These are phyloP conservation scores for Symmetrospora coprosmae DNA, from an alignment of 768 basidiomycete genomes.

Conservation along the genomic window DNA sequence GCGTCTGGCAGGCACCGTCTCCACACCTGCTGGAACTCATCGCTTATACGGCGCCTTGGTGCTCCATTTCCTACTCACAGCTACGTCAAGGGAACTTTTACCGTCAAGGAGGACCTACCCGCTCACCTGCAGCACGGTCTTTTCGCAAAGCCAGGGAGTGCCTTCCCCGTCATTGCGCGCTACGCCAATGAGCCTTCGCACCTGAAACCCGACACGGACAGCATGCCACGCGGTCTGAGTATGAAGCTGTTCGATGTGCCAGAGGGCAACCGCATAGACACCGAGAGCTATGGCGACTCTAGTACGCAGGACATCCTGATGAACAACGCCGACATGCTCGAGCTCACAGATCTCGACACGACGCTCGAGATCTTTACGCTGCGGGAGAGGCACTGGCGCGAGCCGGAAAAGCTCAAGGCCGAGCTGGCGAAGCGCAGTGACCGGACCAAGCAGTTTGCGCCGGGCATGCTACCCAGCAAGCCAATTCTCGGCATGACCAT, in stretches of 20 bases:
- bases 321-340: slow-evolving; percentile 24
- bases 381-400: slow-evolving; percentile 16
- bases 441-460: slow-evolving; percentile 15
- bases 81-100: slow-evolving; percentile 19
- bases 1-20: no score
- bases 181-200: slow-evolving; percentile 24
- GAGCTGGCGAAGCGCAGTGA: slow-evolving; percentile 13
- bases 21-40: no score
- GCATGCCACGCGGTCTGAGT: slow-evolving; percentile 14
- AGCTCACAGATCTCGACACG: slow-evolving; percentile 24
- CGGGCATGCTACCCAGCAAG: slow-evolving; percentile 2
- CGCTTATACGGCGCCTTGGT: no score
- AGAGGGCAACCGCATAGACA: slow-evolving; percentile 1
- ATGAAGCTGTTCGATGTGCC: slow-evolving; percentile 21
- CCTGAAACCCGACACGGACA: slow-evolving; percentile 6
- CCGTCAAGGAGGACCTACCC: slow-evolving; percentile 21
- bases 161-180: slow-evolving; percentile 10
- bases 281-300: neutral
- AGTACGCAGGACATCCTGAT: slow-evolving; percentile 21
- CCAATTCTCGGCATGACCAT: slow-evolving; percentile 20
- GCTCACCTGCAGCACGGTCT: slow-evolving; percentile 19
- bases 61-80: no score
- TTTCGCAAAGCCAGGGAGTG: slow-evolving; percentile 1
- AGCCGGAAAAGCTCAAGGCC: neutral
- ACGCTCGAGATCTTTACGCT: slow-evolving; percentile 20